These are phyloP conservation scores for Cicer cuneatum DNA, from an alignment of 306 rosid genomes.

Conservation along the genomic window DNA sequence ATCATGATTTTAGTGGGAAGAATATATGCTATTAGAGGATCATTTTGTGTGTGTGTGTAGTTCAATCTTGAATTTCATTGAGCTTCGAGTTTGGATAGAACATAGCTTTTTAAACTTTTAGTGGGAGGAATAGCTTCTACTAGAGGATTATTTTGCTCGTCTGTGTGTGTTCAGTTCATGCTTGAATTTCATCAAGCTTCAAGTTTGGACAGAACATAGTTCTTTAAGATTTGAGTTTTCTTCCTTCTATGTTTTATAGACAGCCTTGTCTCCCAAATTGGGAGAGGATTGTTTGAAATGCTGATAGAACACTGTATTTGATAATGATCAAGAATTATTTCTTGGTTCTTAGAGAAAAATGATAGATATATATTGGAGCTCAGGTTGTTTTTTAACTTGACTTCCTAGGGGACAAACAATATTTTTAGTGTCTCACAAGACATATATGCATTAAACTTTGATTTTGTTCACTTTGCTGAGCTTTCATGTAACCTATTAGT, in stretches of 20 bases:
- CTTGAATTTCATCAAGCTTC: not conserved
- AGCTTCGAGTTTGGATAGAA: constrained; percentile 13
- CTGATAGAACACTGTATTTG: not conserved
- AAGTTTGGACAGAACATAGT: not conserved
- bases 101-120: not conserved
- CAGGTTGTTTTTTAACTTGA: constrained; percentile 9
- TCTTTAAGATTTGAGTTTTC: constrained; percentile 6
- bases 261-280: not conserved
- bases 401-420: not conserved
- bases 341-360: constrained; percentile 28
- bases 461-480: constrained; percentile 20
- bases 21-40: not conserved
- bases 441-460: not conserved
- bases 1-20: not conserved
- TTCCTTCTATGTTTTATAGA: not conserved
- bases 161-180: not conserved
- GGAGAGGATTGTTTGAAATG: not conserved
- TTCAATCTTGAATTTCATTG: constrained; percentile 3
- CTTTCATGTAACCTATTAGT: constrained; percentile 22
- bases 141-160: not conserved
- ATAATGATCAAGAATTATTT: not conserved
- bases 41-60: not conserved
- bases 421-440: constrained; percentile 9
- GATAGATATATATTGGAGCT: constrained; percentile 17
- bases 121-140: not conserved